Conservation (phyloP, 768 basidiomycete genomes). For the Xerocomus brunneocitrinus region DNA sequence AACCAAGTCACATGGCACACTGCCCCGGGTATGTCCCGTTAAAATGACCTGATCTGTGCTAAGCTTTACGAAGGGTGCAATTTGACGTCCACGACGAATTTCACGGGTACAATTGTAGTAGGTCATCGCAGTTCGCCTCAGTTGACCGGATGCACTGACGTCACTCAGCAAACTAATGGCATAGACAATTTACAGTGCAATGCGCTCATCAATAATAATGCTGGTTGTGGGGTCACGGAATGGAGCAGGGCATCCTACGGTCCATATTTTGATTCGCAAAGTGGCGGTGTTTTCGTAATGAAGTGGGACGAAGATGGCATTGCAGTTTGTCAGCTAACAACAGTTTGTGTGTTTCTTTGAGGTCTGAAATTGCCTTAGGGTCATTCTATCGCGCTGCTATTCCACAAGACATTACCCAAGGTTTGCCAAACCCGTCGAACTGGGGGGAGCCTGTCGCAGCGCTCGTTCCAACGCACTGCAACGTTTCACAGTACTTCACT, state of each 20-base stretch:
- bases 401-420: conserved; percentile 58
- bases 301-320: conserved; percentile 81
- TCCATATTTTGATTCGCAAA: conserved; percentile 69
- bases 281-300: conserved; percentile 86
- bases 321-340: conserved; percentile 55
- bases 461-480: conserved; percentile 50
- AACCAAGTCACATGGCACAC: conserved; percentile 86
- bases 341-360: background rate
- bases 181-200: conserved; percentile 52
- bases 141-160: conserved; percentile 1
- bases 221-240: conserved; percentile 76
- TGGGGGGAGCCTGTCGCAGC: conserved; percentile 69
- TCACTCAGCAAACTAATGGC: conserved; percentile 42
- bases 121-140: conserved; percentile 21
- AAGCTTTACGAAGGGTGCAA: conserved; percentile 45
- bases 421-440: conserved; percentile 56
- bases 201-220: conserved; percentile 48
- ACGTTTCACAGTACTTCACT: conserved; percentile 53
- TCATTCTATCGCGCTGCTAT: conserved; percentile 79
- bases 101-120: conserved; percentile 62
- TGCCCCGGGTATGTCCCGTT: conserved; percentile 42
- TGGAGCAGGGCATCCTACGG: conserved; percentile 84
- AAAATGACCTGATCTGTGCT: background rate
- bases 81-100: conserved; percentile 49
- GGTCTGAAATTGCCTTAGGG: conserved; percentile 41